phyloP scores from a whole-genome alignment of 805 yeast species.

The Candida maesae region DNA sequence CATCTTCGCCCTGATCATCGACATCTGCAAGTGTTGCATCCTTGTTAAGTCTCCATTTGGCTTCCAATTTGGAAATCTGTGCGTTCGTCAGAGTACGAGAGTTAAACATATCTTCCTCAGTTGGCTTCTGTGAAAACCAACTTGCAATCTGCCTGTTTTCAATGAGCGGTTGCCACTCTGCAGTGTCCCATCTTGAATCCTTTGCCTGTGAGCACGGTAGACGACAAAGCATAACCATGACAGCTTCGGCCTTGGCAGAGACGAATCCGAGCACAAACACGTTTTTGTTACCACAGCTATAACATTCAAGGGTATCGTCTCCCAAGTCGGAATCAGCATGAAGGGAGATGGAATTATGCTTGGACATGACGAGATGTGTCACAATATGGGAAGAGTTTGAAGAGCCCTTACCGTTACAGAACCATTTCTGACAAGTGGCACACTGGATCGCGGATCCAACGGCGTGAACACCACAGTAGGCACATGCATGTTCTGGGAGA shows the following conservation, averaged over 20 bases:
- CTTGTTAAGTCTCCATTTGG: constrained; percentile 73
- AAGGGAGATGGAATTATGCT: constrained; percentile 68
- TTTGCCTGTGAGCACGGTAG: constrained; percentile 80
- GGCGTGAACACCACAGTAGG: constrained; percentile 72
- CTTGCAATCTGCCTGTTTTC: constrained; percentile 73
- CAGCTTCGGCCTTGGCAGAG: constrained; percentile 79
- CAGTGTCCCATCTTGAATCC: constrained; percentile 81
- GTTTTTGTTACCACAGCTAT: constrained; percentile 81
- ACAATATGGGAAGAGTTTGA: constrained; percentile 67
- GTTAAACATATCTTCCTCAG: constrained; percentile 55
- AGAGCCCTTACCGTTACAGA: constrained; percentile 70
- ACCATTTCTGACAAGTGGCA: constrained; percentile 77
- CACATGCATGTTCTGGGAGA: constrained; percentile 43
- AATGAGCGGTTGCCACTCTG: constrained; percentile 82
- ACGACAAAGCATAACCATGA: constrained; percentile 83
- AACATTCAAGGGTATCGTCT: constrained; percentile 84
- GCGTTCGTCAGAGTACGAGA: constrained; percentile 55
- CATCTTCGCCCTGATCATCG: constrained; percentile 47
- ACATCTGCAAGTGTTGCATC: constrained; percentile 70
- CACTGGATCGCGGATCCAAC: constrained; percentile 71
- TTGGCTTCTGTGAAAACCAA: constrained; percentile 76
- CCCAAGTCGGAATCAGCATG: constrained; percentile 83
- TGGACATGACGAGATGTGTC: constrained; percentile 76
- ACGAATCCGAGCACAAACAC: constrained; percentile 83
- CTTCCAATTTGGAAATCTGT: constrained; percentile 71